phyloP scores from a whole-genome alignment of 2,329 filamentous ascomycete genomes.

The Fusarium domesticum region DNA sequence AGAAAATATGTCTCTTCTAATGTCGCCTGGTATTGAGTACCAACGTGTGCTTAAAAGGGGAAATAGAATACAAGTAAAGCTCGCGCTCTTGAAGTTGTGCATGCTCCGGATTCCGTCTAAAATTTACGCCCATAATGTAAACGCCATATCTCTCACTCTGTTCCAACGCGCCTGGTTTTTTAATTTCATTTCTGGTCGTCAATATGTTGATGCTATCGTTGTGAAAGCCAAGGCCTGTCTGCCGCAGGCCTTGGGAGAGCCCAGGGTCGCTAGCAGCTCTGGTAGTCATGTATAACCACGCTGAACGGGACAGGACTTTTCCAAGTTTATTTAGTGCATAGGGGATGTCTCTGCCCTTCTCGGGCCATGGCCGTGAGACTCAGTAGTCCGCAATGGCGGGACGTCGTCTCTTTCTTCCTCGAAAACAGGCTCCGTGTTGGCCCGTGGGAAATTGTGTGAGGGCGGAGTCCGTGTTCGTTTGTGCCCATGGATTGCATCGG shows the following conservation, averaged over 20 bases:
- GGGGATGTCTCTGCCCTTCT: conserved; percentile 29
- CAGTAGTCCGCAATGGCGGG: conserved; percentile 25
- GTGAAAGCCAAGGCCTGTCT: neutral
- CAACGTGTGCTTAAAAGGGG: neutral
- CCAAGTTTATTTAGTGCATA: conserved; percentile 15
- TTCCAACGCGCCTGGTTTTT: neutral
- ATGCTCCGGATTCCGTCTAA: conserved; percentile 7
- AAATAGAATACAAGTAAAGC: conserved; percentile 4
- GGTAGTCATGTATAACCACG: neutral
- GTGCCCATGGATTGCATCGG: conserved; percentile 28
- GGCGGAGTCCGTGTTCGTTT: conserved; percentile 30
- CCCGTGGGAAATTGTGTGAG: conserved; percentile 21
- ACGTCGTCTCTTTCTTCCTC: conserved; percentile 31
- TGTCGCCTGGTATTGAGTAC: too few species aligned
- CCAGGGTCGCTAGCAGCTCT: neutral
- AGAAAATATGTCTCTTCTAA: too few species aligned
- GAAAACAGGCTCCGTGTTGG: conserved; percentile 26
- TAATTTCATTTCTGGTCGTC: neutral
- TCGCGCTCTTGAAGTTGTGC: conserved; percentile 9
- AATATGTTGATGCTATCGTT: neutral
- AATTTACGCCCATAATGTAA: conserved; percentile 4
- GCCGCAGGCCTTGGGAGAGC: neutral
- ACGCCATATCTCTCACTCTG: conserved; percentile 10
- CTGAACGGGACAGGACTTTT: neutral
- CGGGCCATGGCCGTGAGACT: conserved; percentile 25